Percentiles rank a stretch among this genome's conserved stretches.
Evolutionary conservation across 495 filamentous ascomycete genomes (phyloP).

Genomic region (Antarctomyces pellizariae): DNA sequence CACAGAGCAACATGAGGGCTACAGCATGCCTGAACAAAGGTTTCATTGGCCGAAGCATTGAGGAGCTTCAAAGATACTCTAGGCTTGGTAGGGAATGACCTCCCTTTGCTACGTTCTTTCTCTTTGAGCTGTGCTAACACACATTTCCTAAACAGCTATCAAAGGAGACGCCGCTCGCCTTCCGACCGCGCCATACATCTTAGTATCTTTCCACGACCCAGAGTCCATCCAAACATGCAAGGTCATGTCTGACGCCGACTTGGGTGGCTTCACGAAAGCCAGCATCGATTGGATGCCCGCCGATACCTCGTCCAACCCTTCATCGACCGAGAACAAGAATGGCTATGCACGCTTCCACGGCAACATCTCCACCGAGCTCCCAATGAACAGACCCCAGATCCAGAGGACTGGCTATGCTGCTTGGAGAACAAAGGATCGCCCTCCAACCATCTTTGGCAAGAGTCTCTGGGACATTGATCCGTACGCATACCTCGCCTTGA

Average conservation of each 20-base stretch:
- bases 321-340: constrained; percentile 15
- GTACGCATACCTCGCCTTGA: constrained; percentile 66
- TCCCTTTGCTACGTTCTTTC: no score
- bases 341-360: constrained; percentile 60
- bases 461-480: constrained; percentile 71
- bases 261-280: constrained; percentile 63
- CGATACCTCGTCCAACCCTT: constrained; percentile 11
- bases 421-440: constrained; percentile 46
- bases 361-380: constrained; percentile 64
- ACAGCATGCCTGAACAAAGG: constrained; percentile 7
- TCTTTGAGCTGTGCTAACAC: not conserved
- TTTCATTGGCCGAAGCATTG: constrained; percentile 12
- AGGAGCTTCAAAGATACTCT: constrained; percentile 11
- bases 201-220: constrained; percentile 42
- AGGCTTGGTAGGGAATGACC: constrained; percentile 8
- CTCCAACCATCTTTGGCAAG: constrained; percentile 51
- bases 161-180: constrained; percentile 8
- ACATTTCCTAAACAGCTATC: constrained; percentile 6
- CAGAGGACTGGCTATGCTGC: constrained; percentile 66
- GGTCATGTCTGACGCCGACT: constrained; percentile 62
- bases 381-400: constrained; percentile 43
- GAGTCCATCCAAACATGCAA: constrained; percentile 43
- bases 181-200: constrained; percentile 27
- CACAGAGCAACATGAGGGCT: constrained; percentile 6
- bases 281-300: constrained; percentile 41